A percentile compares a stretch with the other conserved stretches of the same genome.
phyloP scores from a whole-genome alignment of 2,329 filamentous ascomycete species.

The Elsinoe ampelina region DNA sequence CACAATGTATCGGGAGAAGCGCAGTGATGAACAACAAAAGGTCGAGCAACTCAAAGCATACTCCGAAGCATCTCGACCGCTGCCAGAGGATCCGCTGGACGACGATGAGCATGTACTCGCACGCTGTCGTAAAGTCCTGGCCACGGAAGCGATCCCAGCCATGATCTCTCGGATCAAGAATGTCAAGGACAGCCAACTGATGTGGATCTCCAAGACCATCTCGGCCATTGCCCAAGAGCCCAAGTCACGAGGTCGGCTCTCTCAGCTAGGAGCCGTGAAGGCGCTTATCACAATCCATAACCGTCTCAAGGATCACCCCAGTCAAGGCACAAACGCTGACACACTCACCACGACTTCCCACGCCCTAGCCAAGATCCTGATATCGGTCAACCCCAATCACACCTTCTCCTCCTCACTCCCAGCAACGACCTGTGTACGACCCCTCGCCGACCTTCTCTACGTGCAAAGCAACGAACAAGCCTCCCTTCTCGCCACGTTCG shows the following conservation, averaged over 20 bases:
- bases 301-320: conserved; percentile 47
- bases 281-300: conserved; percentile 62
- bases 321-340: conserved; percentile 45
- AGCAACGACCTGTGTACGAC: conserved; percentile 69
- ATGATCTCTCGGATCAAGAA: conserved; percentile 68
- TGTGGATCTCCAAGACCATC: conserved; percentile 66
- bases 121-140: conserved; percentile 69
- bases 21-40: conserved; percentile 85
- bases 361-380: conserved; percentile 59
- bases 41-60: conserved; percentile 90
- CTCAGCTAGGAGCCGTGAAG: conserved; percentile 88
- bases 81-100: conserved; percentile 57
- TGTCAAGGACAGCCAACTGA: conserved; percentile 59
- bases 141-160: conserved; percentile 66
- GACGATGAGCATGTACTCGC: conserved; percentile 65
- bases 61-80: conserved; percentile 66
- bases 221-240: conserved; percentile 67
- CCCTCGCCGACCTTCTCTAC: conserved; percentile 66
- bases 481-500: conserved; percentile 81
- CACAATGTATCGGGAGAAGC: conserved; percentile 64
- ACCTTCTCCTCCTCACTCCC: conserved; percentile 72
- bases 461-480: conserved; percentile 51
- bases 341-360: conserved; percentile 11
- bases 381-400: conserved; percentile 52
- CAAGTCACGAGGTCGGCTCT: conserved; percentile 65